Conservation (phyloP, 2,329 filamentous ascomycete genomes). For the Paraphaeosphaeria minitans region DNA sequence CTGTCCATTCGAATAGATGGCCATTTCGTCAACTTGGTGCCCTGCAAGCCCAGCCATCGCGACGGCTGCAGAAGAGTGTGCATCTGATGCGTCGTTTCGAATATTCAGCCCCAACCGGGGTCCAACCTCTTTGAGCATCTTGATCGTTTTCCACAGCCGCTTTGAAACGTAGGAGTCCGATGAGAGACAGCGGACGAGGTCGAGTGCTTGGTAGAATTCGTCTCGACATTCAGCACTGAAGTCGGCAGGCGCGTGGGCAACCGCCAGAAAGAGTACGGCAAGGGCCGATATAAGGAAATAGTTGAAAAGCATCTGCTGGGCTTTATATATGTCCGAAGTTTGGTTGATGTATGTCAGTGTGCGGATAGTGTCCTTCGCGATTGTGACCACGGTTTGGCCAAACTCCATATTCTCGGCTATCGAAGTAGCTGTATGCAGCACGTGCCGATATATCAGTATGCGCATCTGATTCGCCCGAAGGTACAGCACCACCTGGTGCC, state of each 20-base stretch:
- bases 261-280: conserved; percentile 76
- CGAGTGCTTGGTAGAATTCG: conserved; percentile 79
- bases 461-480: conserved; percentile 88
- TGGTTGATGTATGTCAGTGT: conserved; percentile 73
- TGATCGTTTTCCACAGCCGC: conserved; percentile 74
- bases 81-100: conserved; percentile 55
- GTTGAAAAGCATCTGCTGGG: conserved; percentile 77
- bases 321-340: conserved; percentile 72
- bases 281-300: conserved; percentile 78
- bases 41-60: conserved; percentile 70
- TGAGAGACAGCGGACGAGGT: conserved; percentile 74
- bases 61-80: conserved; percentile 66
- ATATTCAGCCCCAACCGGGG: conserved; percentile 67
- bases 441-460: conserved; percentile 84
- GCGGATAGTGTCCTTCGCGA: conserved; percentile 77
- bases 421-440: conserved; percentile 81
- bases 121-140: conserved; percentile 72
- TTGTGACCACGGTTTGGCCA: conserved; percentile 74
- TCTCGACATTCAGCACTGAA: conserved; percentile 72
- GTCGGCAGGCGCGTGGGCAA: conserved; percentile 73
- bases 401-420: conserved; percentile 77
- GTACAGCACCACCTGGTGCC: conserved; percentile 82
- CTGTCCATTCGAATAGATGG: conserved; percentile 52
- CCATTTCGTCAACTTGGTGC: conserved; percentile 63
- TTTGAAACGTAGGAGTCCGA: conserved; percentile 73